Conservation (phyloP, 176 grass and related monocot species). For the Secale cereale region DNA sequence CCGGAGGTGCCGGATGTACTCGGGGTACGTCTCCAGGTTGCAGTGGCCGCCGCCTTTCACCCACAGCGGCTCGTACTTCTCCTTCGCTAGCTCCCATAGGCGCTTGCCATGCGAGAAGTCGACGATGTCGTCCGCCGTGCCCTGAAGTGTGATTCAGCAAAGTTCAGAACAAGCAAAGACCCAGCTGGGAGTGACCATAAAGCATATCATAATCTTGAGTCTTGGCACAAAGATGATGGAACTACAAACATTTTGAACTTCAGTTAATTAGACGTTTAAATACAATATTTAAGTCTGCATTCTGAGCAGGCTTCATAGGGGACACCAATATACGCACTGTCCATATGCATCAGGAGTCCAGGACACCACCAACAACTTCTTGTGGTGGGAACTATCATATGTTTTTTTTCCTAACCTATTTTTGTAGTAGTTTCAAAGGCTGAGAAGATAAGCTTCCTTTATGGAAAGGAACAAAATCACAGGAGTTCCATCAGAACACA, state of each 20-base stretch:
- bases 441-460: background rate
- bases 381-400: background rate
- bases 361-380: background rate
- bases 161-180: background rate
- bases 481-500: background rate
- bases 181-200: background rate
- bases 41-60: constrained; percentile 88
- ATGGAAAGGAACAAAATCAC: background rate
- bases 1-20: constrained; percentile 84
- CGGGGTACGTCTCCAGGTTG: constrained; percentile 87
- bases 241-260: background rate
- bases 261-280: background rate
- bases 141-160: constrained; percentile 35
- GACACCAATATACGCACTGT: background rate
- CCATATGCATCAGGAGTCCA: background rate
- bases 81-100: constrained; percentile 83
- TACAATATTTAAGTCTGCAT: background rate
- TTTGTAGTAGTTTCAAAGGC: background rate
- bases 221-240: background rate
- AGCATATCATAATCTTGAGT: background rate
- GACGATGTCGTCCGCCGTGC: constrained; percentile 84
- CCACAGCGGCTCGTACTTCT: constrained; percentile 94
- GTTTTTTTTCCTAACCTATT: background rate
- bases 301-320: background rate
- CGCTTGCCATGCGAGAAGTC: constrained; percentile 90